phyloP scores from a whole-genome alignment of 2,329 filamentous ascomycete genomes.

The Orbilia blumenaviensis region DNA sequence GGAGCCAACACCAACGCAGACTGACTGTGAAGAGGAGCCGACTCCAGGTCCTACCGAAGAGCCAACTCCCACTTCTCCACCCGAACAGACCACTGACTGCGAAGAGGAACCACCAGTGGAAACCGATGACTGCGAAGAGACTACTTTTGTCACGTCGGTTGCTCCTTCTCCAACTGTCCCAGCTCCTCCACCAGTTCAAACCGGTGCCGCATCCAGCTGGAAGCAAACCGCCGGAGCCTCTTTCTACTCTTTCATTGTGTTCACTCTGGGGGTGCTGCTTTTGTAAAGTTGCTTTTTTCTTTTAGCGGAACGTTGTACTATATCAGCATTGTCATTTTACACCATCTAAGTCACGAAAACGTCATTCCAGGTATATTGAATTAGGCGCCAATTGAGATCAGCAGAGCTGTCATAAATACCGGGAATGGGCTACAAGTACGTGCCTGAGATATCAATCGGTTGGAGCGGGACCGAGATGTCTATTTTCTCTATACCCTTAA shows the following conservation, averaged over 20 bases:
- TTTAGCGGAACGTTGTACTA: slow-evolving; percentile 28
- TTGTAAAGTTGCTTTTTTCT: slow-evolving; percentile 27
- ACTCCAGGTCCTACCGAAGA: slow-evolving; percentile 6
- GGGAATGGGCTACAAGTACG: not conserved
- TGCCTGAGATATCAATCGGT: not conserved
- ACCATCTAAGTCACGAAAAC: slow-evolving; percentile 9
- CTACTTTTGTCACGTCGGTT: slow-evolving; percentile 28
- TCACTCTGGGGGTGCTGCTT: slow-evolving; percentile 25
- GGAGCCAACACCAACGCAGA: slow-evolving; percentile 6
- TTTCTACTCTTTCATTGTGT: slow-evolving; percentile 28
- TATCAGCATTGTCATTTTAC: slow-evolving; percentile 25
- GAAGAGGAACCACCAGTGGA: slow-evolving; percentile 25
- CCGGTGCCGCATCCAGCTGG: slow-evolving; percentile 41
- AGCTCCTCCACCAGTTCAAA: slow-evolving; percentile 18
- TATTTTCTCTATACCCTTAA: slow-evolving; percentile 17
- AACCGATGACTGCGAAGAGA: slow-evolving; percentile 31
- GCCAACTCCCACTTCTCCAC: not conserved
- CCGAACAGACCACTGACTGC: slow-evolving; percentile 7
- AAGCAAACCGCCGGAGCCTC: slow-evolving; percentile 11
- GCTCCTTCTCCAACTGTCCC: slow-evolving; percentile 11
- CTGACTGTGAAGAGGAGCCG: slow-evolving; percentile 34
- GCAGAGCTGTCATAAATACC: slow-evolving; percentile 1
- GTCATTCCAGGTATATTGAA: not conserved
- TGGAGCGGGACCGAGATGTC: slow-evolving; percentile 14
- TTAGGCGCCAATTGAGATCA: slow-evolving; percentile 14